Base-by-base conservation (phyloP, 2,329 filamentous ascomycete genomes). In the Fusarium siculi region DNA sequence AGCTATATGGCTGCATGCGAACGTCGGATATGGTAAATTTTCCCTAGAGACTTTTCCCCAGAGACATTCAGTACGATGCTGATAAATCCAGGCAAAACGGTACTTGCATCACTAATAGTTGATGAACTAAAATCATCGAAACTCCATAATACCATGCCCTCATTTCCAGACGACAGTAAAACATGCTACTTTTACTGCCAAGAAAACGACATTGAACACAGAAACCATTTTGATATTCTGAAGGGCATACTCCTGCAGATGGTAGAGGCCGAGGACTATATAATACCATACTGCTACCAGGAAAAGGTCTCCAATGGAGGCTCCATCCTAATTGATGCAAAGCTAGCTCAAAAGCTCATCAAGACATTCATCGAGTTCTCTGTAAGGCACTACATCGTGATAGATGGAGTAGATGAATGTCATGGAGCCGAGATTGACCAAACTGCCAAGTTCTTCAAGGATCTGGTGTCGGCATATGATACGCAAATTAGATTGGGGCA, bases 161-260 rank as follows among this genome's bases (percentile, higher is more conserved):
- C 34, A 0, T 50, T 53, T 9, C 65, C 63, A 12, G 18, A 23
- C 1, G 36, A 2, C 2, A 61, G 53, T 9, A 61, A 34, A 5
- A n/a, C 25, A 4, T 54, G 46, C 9, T 68, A 53, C 5, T 68
- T 68, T 21, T 68, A 68, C n/a, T 68, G 65, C 2, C 63, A 67
- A 30, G 54, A 68, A 2, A 14, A 67, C 0, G 23, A 67, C 1
- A 36, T 32, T 3, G 65, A 68, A n/a, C 63, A 49, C 4, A n/a
- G 3, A 0, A 54, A 0, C 1, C 16, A 68, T 2, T n/a, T 67
- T 0, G 65, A 67, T 15, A 9, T 68, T 1, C 7, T 68, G 0
- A 68, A 62, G 3, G 65, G 65, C 0, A 68, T 68, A 25, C 15
- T 68, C 0, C 11, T 68, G 1, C 65, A 68, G 4, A 67, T 68